Evolutionary conservation across 352 stramenopile species (phyloP).

Genomic region (Hyaloperonospora arabidopsidis): DNA sequence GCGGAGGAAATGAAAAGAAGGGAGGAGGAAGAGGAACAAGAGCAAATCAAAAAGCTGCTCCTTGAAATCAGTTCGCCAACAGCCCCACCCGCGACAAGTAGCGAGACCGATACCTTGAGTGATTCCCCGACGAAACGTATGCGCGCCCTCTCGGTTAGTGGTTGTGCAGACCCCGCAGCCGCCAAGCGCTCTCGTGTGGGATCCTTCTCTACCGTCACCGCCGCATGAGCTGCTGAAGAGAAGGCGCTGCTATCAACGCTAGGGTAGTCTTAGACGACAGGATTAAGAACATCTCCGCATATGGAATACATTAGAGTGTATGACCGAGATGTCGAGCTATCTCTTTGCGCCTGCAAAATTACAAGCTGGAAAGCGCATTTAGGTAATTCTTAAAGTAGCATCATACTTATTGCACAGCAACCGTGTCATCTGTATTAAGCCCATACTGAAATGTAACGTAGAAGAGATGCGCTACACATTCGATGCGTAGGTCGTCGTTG

Average conservation of each 20-base stretch:
- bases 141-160: slow-evolving; percentile 61
- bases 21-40: slow-evolving; percentile 13
- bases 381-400: too few species aligned
- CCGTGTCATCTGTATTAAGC: too few species aligned
- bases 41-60: slow-evolving; percentile 30
- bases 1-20: slow-evolving; percentile 6
- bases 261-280: slow-evolving; percentile 30
- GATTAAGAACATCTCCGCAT: background rate
- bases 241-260: slow-evolving; percentile 3
- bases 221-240: slow-evolving; percentile 16
- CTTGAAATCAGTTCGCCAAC: slow-evolving; percentile 17
- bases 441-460: too few species aligned
- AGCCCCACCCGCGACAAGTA: slow-evolving; percentile 13
- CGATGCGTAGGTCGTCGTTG: too few species aligned
- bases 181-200: slow-evolving; percentile 59
- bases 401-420: too few species aligned
- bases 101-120: slow-evolving; percentile 32
- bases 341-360: too few species aligned
- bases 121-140: slow-evolving; percentile 73
- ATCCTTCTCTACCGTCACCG: slow-evolving; percentile 43
- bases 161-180: slow-evolving; percentile 39
- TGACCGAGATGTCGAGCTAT: too few species aligned
- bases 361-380: too few species aligned
- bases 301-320: too few species aligned
- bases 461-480: too few species aligned